Evolutionary conservation across 2,329 filamentous ascomycete species (phyloP).

Genomic region (Xylaria sp.): DNA sequence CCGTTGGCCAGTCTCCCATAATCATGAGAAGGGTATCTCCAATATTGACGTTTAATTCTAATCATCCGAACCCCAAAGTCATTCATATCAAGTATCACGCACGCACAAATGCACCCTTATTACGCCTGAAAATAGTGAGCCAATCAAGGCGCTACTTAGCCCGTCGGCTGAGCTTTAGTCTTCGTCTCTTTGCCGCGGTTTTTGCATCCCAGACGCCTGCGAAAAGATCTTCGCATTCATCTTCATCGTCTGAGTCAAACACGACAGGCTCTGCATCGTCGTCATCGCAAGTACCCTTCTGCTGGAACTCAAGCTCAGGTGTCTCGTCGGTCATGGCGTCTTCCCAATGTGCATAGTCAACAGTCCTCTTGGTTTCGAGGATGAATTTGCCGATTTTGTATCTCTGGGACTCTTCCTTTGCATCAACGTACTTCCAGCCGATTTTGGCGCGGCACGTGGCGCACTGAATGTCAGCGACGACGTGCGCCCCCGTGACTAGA

Average conservation of each 20-base stretch:
- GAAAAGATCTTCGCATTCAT: conserved; percentile 75
- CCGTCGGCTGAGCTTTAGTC: conserved; percentile 50
- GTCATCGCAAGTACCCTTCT: conserved; percentile 31
- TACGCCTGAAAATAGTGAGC: conserved; percentile 15
- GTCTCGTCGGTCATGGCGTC: conserved; percentile 51
- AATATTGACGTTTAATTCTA: conserved; percentile 7
- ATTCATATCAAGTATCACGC: conserved; percentile 11
- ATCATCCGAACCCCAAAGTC: conserved; percentile 4
- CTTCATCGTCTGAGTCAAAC: conserved; percentile 73
- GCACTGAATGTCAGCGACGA: conserved; percentile 73
- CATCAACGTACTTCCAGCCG: conserved; percentile 77
- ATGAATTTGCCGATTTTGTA: conserved; percentile 79
- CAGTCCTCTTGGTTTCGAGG: conserved; percentile 69
- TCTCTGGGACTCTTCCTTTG: conserved; percentile 66
- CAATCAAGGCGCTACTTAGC: conserved; percentile 33
- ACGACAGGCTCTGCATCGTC: conserved; percentile 53
- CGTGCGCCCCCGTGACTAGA: conserved; percentile 71
- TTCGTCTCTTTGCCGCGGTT: conserved; percentile 60
- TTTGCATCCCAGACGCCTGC: conserved; percentile 69
- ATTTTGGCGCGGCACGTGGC: conserved; percentile 65
- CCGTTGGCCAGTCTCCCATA: conserved; percentile 10
- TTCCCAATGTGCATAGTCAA: conserved; percentile 66
- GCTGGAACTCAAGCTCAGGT: conserved; percentile 39
- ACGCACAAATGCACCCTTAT: neutral
- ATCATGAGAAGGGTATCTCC: conserved; percentile 26